These are phyloP conservation scores for Nakataea oryzae DNA, from an alignment of 2,329 filamentous ascomycete species.

Conservation along the genomic window DNA sequence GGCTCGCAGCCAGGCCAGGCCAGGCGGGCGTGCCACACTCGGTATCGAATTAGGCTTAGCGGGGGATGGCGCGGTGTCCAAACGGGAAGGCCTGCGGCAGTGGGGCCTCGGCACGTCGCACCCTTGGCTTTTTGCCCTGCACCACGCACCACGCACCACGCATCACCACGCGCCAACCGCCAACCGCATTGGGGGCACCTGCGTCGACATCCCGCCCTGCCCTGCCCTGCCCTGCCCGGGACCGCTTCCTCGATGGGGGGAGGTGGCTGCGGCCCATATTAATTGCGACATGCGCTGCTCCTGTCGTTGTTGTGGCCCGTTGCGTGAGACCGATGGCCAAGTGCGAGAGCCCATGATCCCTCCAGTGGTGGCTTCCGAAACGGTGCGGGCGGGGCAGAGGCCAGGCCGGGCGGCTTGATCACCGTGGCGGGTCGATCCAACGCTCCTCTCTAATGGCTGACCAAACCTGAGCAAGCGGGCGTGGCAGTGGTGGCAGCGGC, in stretches of 20 bases:
- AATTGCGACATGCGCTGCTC: neutral
- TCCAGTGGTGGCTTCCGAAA: too few species aligned
- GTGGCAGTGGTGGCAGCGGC: neutral
- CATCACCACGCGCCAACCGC: neutral
- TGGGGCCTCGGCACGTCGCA: neutral
- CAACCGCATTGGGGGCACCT: neutral
- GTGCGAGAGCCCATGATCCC: too few species aligned
- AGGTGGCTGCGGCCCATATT: neutral
- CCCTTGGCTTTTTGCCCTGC: neutral
- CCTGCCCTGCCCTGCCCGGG: neutral
- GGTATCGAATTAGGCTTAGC: constrained; percentile 25
- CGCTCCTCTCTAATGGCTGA: too few species aligned
- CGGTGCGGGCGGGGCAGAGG: too few species aligned
- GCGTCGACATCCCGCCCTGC: neutral
- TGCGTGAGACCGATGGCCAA: neutral
- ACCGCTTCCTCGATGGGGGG: neutral
- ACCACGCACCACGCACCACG: neutral
- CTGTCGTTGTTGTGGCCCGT: neutral
- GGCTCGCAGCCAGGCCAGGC: constrained; percentile 1
- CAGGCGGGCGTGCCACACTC: constrained; percentile 11
- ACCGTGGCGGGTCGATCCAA: too few species aligned
- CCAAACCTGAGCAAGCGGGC: neutral
- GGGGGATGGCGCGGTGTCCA: constrained; percentile 6
- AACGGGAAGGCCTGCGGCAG: neutral
- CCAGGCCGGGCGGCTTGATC: too few species aligned